Evolutionary conservation across 2,329 filamentous ascomycete species (phyloP).

Genomic region (Exophiala phaeomuriformis): DNA sequence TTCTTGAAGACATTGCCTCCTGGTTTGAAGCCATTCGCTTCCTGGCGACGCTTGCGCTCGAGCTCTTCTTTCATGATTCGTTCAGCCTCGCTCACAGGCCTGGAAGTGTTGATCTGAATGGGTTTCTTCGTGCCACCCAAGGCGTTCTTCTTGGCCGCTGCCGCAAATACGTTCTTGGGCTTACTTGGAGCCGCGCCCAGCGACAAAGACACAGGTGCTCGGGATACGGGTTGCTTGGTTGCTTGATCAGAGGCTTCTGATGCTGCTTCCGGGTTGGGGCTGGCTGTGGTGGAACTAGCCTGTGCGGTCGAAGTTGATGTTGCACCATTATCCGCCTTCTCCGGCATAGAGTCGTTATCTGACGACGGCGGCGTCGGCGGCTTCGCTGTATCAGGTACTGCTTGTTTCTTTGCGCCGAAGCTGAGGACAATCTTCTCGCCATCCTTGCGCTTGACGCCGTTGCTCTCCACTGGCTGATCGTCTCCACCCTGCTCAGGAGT

Average conservation of each 20-base stretch:
- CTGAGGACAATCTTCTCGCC: constrained; percentile 70
- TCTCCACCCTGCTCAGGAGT: constrained; percentile 36
- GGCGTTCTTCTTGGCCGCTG: constrained; percentile 56
- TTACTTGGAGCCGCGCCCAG: constrained; percentile 49
- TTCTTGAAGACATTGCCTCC: constrained; percentile 23
- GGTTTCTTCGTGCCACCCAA: constrained; percentile 61
- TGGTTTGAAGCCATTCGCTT: constrained; percentile 9
- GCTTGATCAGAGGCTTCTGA: background rate
- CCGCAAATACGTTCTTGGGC: constrained; percentile 68
- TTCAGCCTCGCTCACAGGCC: constrained; percentile 74
- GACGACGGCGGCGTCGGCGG: constrained; percentile 27
- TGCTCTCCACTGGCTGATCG: constrained; percentile 33
- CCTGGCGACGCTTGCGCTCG: constrained; percentile 55
- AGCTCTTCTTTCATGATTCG: constrained; percentile 82
- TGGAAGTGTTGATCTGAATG: constrained; percentile 57
- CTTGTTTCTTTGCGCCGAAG: constrained; percentile 45
- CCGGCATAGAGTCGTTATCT: constrained; percentile 15
- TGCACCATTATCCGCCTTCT: constrained; percentile 16
- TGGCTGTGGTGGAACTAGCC: constrained; percentile 27
- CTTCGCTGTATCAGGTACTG: constrained; percentile 22
- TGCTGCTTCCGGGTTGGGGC: background rate
- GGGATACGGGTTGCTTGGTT: constrained; percentile 14
- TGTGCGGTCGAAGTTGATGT: constrained; percentile 10
- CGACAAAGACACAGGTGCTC: constrained; percentile 53
- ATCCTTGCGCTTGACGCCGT: constrained; percentile 49